These are phyloP conservation scores for Hericium alpestre DNA, from an alignment of 768 basidiomycete genomes.

Conservation along the genomic window DNA sequence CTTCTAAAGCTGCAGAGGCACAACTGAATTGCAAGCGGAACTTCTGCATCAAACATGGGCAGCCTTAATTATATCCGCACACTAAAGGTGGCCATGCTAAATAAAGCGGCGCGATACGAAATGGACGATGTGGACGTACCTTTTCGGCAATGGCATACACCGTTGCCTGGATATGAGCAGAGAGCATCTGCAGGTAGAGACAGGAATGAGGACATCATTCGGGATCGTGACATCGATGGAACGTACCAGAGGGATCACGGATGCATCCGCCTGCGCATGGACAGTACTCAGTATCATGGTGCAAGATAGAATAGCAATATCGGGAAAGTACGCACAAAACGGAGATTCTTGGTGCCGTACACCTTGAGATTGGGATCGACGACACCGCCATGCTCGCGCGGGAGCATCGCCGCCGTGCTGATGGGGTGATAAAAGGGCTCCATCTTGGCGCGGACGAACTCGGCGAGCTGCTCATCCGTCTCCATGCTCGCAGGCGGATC, in stretches of 20 bases:
- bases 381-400: not conserved
- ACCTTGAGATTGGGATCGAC: not conserved
- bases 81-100: no score
- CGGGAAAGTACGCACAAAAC: not conserved
- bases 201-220: no score
- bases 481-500: not conserved
- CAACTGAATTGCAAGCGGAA: no score
- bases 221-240: no score
- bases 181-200: no score
- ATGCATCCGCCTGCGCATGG: not conserved
- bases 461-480: not conserved
- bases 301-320: not conserved
- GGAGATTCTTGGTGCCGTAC: not conserved
- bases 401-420: not conserved
- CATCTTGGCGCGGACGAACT: not conserved
- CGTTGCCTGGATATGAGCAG: not conserved
- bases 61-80: no score
- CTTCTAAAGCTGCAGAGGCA: no score
- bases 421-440: not conserved
- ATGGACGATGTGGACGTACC: constrained; percentile 10
- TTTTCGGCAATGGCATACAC: not conserved
- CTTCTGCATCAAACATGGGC: no score
- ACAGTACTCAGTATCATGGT: not conserved
- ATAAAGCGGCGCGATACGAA: no score
- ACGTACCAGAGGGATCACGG: not conserved